These are phyloP conservation scores for Chlorella sp. DNA, from an alignment of 139 green algal species.

Conservation along the genomic window DNA sequence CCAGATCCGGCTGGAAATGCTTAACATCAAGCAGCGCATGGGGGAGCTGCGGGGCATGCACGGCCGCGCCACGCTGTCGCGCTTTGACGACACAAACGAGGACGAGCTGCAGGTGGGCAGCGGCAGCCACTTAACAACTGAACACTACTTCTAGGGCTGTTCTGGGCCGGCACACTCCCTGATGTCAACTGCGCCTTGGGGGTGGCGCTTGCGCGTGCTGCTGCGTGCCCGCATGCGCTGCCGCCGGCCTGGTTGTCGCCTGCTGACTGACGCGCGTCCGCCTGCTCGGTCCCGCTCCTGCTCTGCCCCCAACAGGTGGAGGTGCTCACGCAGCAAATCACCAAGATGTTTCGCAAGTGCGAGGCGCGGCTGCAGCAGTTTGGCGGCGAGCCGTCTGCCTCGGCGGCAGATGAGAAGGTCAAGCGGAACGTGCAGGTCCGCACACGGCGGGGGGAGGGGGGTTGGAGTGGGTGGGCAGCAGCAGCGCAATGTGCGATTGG, in stretches of 20 bases:
- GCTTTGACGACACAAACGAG: constrained; percentile 64
- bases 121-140: not conserved
- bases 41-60: constrained; percentile 55
- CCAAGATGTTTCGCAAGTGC: constrained; percentile 60
- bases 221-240: not conserved
- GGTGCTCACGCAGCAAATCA: constrained; percentile 67
- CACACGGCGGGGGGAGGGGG: not conserved
- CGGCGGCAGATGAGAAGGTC: constrained; percentile 60
- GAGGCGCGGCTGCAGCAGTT: constrained; percentile 63
- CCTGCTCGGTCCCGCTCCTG: too few species aligned
- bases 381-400: constrained; percentile 8
- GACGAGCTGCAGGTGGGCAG: constrained; percentile 52
- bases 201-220: not conserved
- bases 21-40: constrained; percentile 66
- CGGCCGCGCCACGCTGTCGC: constrained; percentile 52
- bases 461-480: not conserved
- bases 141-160: not conserved
- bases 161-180: not conserved
- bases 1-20: constrained; percentile 57
- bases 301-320: constrained; percentile 40
- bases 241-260: not conserved
- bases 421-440: constrained; percentile 32
- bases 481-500: too few species aligned
- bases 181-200: not conserved
- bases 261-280: too few species aligned